These are phyloP conservation scores for Fusarium stilboides DNA, from an alignment of 2,329 filamentous ascomycete genomes.

Conservation along the genomic window DNA sequence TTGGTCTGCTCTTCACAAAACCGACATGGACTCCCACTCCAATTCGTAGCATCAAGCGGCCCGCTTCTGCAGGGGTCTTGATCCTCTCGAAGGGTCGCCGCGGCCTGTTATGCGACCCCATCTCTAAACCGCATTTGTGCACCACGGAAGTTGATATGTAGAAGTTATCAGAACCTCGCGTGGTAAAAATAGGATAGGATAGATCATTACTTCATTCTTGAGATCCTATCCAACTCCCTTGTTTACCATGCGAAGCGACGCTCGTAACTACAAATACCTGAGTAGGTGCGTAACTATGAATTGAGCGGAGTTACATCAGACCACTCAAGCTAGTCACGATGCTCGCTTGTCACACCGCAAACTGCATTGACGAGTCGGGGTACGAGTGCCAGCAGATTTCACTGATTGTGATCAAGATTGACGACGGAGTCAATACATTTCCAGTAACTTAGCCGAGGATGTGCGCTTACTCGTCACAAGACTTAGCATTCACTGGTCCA, in stretches of 20 bases:
- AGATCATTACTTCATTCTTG: background rate
- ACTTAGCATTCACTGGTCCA: constrained; percentile 3
- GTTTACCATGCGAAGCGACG: background rate
- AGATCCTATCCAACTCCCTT: background rate
- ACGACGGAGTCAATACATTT: constrained; percentile 13
- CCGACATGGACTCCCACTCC: constrained; percentile 36
- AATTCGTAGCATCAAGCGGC: constrained; percentile 46
- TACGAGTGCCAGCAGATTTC: constrained; percentile 9
- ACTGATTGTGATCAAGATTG: constrained; percentile 28
- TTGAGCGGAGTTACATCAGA: constrained; percentile 42
- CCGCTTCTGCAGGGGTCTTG: constrained; percentile 48
- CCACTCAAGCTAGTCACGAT: constrained; percentile 44
- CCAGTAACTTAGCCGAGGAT: constrained; percentile 9
- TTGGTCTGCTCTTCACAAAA: constrained; percentile 44
- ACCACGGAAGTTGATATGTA: constrained; percentile 30
- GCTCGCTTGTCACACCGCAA: constrained; percentile 44
- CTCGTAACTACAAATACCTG: background rate
- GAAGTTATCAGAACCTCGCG: constrained; percentile 11
- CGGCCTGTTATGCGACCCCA: constrained; percentile 46
- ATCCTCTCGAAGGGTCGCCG: constrained; percentile 35
- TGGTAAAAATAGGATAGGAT: background rate
- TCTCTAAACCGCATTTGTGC: constrained; percentile 29
- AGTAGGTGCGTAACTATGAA: constrained; percentile 28
- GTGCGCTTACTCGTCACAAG: constrained; percentile 24
- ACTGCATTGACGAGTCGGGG: constrained; percentile 22